Evolutionary conservation across 2,329 filamentous ascomycete genomes (phyloP), one percentile per base, ranked within the genome.

Genomic region (Monosporascus cannonballus): DNA sequence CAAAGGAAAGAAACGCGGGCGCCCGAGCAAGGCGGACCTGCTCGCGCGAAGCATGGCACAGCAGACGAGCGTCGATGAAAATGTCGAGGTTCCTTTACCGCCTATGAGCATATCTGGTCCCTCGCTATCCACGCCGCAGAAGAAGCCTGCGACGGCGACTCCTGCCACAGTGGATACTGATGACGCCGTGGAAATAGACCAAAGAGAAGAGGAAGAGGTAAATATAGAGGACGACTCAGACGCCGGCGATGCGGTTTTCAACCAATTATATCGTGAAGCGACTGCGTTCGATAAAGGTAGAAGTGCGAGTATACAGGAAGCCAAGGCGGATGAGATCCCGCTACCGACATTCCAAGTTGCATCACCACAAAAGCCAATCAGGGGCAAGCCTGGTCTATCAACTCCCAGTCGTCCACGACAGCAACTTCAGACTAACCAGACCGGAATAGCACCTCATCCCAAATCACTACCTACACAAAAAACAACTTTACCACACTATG

Each of bases 41-140:
- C 49, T 60, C 25, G 60, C 60, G 30, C 60, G 61, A 15, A 50
- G 50, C 30, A 51, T 64, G 8, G 58, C 60, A 27, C 52, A 59
- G 38, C 60, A 63, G 41, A 51, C 60, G 2, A 59, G 55, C 38
- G 51, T 61, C 37, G 53, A 41, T 2, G 52, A 60, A 22, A 54
- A 61, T 11, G 64, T 66, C 6, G 65, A 70, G 39, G 53, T 63
- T 24, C 44, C 62, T 1, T 41, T 69, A 15, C 62, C 68, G 2
- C 59, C 60, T 41, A 54, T 67, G 24, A 61, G 58, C 46, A 61
- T 61, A 9, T 60, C 59, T 4, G 69, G 69, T 0, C 71, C 71
- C 0, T 74, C 72, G 0, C 56, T 74, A 7, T 73, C 72, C 6
- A 73, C 71, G 7, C 71, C 72, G 3, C 60, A 67, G 51, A 75